Evolutionary conservation across 73 alveolate species (phyloP), one percentile per base, ranked within the genome.

Genomic region (Effrenium voratum): DNA sequence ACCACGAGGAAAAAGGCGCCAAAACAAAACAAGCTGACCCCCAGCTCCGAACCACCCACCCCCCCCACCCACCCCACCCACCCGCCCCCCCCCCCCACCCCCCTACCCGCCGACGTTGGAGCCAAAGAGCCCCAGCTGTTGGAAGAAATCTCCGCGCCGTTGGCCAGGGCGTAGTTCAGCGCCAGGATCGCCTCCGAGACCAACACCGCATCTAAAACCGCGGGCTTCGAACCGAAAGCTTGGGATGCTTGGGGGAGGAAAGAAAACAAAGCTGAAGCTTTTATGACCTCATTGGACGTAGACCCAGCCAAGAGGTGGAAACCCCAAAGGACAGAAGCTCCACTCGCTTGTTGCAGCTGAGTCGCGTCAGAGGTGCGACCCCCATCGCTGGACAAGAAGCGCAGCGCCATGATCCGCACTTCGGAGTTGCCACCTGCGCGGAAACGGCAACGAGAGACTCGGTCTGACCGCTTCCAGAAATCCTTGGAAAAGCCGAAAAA

Each of bases 41-140:
- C n/a, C n/a, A n/a, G n/a, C n/a, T n/a, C n/a, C n/a, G n/a, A n/a
- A n/a, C n/a, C n/a, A n/a, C n/a, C n/a, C n/a, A n/a, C n/a, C n/a
- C n/a, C n/a, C n/a, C n/a, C n/a, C n/a, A n/a, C n/a, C n/a, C n/a
- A n/a, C n/a, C n/a, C n/a, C n/a, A n/a, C n/a, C n/a, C n/a, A n/a
- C n/a, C n/a, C n/a, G n/a, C n/a, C n/a, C n/a, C n/a, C n/a, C n/a
- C n/a, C n/a, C n/a, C n/a, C n/a, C n/a, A n/a, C n/a, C n/a, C n/a
- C n/a, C n/a, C n/a, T n/a, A n/a, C n/a, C n/a, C n/a, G n/a, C n/a
- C n/a, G n/a, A n/a, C n/a, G n/a, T n/a, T n/a, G n/a, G n/a, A n/a
- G n/a, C n/a, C n/a, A n/a, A n/a, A n/a, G n/a, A 82, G 66, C 97
- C 97, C 97, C 97, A 90, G 80, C 97, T 90, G 97, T 90, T 90